phyloP scores from a whole-genome alignment of 495 filamentous ascomycete species.

The Hamigera avellanea region DNA sequence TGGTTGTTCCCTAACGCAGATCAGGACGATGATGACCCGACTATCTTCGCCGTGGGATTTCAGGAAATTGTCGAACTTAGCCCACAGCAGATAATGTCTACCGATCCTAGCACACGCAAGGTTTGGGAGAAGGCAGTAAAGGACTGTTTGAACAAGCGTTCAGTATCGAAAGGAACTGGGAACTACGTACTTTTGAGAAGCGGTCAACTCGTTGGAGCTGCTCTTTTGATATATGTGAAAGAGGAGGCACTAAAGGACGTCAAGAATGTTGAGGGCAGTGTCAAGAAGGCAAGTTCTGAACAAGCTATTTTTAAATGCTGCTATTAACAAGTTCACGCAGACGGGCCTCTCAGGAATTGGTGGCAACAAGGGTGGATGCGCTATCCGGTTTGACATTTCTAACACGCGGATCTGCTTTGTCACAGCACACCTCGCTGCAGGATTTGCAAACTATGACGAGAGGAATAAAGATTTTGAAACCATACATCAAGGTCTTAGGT shows the following conservation, averaged over 20 bases:
- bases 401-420: constrained; percentile 91
- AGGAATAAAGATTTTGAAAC: constrained; percentile 86
- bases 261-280: constrained; percentile 90
- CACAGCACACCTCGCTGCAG: constrained; percentile 91
- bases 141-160: constrained; percentile 58
- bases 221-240: constrained; percentile 81
- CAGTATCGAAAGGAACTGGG: constrained; percentile 47
- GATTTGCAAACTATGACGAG: constrained; percentile 95
- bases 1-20: constrained; percentile 65
- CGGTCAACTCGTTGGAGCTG: constrained; percentile 91
- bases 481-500: constrained; percentile 76
- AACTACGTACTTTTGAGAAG: constrained; percentile 84
- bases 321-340: constrained; percentile 19
- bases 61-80: constrained; percentile 96
- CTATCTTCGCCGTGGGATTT: constrained; percentile 77
- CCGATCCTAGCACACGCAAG: constrained; percentile 75
- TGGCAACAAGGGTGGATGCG: constrained; percentile 96
- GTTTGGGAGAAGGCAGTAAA: constrained; percentile 78
- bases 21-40: constrained; percentile 18
- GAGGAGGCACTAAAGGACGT: constrained; percentile 63
- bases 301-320: too few species aligned
- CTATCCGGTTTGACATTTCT: constrained; percentile 92
- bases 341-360: constrained; percentile 96
- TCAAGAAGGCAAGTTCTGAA: constrained; percentile 66
- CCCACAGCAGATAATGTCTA: constrained; percentile 98